Percentiles rank a stretch among this genome's conserved stretches.
phyloP scores from a whole-genome alignment of 495 filamentous ascomycete species.

The Polyplosphaeria fusca region DNA sequence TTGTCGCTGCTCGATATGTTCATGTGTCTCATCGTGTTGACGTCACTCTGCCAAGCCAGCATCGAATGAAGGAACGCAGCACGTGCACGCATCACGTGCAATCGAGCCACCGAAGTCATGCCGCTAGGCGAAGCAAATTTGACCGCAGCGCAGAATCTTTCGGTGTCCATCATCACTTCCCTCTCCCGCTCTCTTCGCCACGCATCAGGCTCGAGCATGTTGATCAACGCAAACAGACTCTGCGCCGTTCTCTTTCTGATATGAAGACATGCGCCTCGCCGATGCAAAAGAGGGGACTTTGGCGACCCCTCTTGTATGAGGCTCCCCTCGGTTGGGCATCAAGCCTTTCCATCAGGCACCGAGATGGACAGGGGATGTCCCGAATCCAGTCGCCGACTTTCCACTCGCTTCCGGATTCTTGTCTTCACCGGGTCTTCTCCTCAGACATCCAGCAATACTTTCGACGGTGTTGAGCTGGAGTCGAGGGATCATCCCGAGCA shows the following conservation, averaged over 20 bases:
- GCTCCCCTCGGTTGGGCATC: slow-evolving; percentile 17
- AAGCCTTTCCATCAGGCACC: slow-evolving; percentile 1
- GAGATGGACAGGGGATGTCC: slow-evolving; percentile 18
- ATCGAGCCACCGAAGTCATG: slow-evolving; percentile 1
- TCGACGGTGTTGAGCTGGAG: no score
- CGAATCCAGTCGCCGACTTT: not conserved
- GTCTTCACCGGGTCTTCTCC: slow-evolving; percentile 6
- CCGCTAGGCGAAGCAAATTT: slow-evolving; percentile 16
- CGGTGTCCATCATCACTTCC: not conserved
- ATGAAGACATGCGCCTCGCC: not conserved
- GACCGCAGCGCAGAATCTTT: not conserved
- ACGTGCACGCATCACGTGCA: no score
- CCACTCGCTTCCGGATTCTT: not conserved
- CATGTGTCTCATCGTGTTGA: no score
- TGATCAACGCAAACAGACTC: slow-evolving; percentile 14
- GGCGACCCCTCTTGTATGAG: not conserved
- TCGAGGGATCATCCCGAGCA: slow-evolving; percentile 11
- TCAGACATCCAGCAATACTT: no score
- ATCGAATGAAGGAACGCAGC: no score
- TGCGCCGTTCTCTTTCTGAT: not conserved
- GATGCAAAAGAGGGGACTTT: not conserved
- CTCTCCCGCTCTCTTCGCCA: not conserved
- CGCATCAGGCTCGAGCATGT: not conserved
- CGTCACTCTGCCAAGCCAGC: no score
- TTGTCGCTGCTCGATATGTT: no score